Conservation (phyloP, 169 alveolate genomes). For the Plasmodium gallinaceum region DNA sequence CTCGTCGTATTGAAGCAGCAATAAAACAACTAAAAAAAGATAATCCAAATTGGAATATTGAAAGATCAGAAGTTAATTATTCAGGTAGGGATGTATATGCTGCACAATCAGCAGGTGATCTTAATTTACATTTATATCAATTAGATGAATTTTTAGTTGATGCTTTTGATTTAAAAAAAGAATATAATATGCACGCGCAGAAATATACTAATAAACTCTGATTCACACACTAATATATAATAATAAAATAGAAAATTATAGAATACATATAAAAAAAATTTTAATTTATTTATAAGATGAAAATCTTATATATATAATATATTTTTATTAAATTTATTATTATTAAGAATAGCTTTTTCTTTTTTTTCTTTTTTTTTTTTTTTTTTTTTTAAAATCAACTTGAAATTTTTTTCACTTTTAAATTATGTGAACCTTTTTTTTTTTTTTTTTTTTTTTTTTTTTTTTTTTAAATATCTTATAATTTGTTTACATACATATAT, state of each 20-base stretch:
- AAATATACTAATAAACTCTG: constrained; percentile 39
- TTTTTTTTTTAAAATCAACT: no score
- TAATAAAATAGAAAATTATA: no score
- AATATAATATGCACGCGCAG: constrained; percentile 76
- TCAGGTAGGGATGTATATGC: constrained; percentile 82
- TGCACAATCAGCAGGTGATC: constrained; percentile 81
- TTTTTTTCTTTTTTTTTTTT: no score
- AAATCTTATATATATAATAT: neutral
- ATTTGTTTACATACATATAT: no score
- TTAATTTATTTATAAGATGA: no score
- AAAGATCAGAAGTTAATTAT: constrained; percentile 64
- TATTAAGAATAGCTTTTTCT: no score
- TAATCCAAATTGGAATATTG: constrained; percentile 48
- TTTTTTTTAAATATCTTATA: no score
- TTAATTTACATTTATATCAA: constrained; percentile 54
- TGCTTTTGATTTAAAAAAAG: constrained; percentile 75
- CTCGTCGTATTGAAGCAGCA: constrained; percentile 80
- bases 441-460: no score
- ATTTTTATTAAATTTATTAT: neutral
- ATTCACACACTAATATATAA: neutral
- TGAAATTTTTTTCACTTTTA: no score
- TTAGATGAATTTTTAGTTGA: constrained; percentile 78
- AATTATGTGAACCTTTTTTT: no score
- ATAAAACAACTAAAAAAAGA: constrained; percentile 77
- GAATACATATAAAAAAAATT: no score